Evolutionary conservation across 2,329 filamentous ascomycete genomes (phyloP).

Genomic region (Colletotrichum sp.): DNA sequence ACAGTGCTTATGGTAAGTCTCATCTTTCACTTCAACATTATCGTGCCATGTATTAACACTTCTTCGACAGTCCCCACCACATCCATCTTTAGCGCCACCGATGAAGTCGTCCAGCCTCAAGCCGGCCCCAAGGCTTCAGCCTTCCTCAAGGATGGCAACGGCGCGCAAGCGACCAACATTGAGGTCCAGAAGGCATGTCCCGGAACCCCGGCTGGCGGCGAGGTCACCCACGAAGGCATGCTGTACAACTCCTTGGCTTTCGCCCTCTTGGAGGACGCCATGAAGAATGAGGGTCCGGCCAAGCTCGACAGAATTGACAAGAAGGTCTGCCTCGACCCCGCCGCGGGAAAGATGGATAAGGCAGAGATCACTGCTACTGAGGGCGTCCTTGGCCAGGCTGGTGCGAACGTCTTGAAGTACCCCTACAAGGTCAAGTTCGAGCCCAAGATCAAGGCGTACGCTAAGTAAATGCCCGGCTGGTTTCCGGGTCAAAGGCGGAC

Average conservation of each 20-base stretch:
- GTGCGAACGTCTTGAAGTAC: background rate
- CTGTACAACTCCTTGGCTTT: conserved; percentile 34
- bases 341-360: background rate
- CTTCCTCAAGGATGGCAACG: conserved; percentile 41
- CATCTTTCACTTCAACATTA: rapidly evolving
- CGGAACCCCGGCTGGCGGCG: conserved; percentile 40
- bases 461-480: background rate
- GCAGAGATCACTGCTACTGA: background rate
- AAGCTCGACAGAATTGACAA: conserved; percentile 4
- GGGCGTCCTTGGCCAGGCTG: background rate
- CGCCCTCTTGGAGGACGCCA: conserved; percentile 45
- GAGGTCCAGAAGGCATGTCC: conserved; percentile 51
- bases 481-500: background rate
- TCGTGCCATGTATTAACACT: rapidly evolving
- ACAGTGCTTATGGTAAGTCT: conserved; percentile 46
- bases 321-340: background rate
- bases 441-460: background rate
- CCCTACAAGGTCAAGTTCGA: background rate
- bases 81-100: conserved; percentile 52
- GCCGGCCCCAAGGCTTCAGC: conserved; percentile 50
- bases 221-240: conserved; percentile 56
- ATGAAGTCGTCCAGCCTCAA: conserved; percentile 59
- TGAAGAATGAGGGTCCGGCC: background rate
- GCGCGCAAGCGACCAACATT: conserved; percentile 52
- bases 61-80: conserved; percentile 51